Base-by-base conservation (phyloP, 768 basidiomycete genomes). In the Auriculariales sp. region DNA sequence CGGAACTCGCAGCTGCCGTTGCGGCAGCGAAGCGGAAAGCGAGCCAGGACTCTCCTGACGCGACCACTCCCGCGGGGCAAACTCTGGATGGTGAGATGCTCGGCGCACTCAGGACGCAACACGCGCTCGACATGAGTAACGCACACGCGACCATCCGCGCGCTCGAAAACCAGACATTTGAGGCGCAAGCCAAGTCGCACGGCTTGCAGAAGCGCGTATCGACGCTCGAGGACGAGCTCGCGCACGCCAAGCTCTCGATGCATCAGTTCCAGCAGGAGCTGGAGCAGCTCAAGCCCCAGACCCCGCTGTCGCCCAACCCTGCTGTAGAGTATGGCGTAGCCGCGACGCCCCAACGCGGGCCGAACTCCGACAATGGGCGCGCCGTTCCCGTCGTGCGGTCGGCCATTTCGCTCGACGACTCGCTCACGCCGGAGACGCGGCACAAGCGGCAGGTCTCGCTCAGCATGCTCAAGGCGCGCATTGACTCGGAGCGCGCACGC, bases 401-500 rank as follows among this genome's bases (percentile, higher is more conserved):
- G 25, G 71, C 81, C 24, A 73, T 79, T 1, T 71, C 78, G 3
- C 76, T 85, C 50, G 85, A 88, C 53, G 73, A 78, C 27, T 74
- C 72, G 47, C 70, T 91, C 45, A 77, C 83, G 5, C 74, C 83
- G 0, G 83, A 87, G 62, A 81, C 83, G 30, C 69, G 75, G 27
- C 87, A 90, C 64, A 89, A 89, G 59, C 81, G 88, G 49, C 76
- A 79, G 57, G 78, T 88, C 56, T 87, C 84, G 64, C 64, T 92
- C 56, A 78, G 81, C 63, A 92, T 93, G 85, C 76, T 93, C 47
- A 90, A 89, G 59, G 88, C 86, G 19, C 78, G 89, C 36, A 92
- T 92, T 57, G 85, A 90, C 53, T 83, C 84, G 61, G 89, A 92
- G 63, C 64, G 65, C 22, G 55, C 56, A 28, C 57, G 29, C 14